Evolutionary conservation across 1,284 basidiomycete genomes (phyloP).

Genomic region (Microstroma glucosiphilum): DNA sequence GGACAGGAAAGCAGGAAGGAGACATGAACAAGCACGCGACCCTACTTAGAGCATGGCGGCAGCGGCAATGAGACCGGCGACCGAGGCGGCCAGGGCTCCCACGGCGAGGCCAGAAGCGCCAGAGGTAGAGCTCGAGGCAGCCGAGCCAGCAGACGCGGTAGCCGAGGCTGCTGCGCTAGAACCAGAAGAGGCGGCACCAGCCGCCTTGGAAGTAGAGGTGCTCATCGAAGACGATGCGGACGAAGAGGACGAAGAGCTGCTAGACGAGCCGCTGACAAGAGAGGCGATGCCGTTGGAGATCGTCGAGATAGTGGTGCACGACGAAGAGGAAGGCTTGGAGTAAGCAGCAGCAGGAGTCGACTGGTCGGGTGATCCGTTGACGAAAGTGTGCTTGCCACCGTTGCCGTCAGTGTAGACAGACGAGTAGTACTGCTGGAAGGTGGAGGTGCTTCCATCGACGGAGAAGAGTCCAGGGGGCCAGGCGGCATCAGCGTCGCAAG

Average conservation of each 20-base stretch:
- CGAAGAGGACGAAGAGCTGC: conserved; percentile 14
- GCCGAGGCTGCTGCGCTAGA: conserved; percentile 8
- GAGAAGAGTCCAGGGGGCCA: conserved; percentile 49
- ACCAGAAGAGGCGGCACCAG: neutral
- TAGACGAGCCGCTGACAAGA: conserved; percentile 19
- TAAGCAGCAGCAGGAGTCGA: conserved; percentile 42
- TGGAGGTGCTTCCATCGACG: conserved; percentile 35
- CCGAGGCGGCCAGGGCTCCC: neutral
- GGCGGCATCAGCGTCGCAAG: conserved; percentile 48
- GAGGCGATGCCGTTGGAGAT: conserved; percentile 43
- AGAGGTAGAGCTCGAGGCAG: neutral
- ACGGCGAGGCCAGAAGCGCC: conserved; percentile 3
- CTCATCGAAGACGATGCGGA: neutral
- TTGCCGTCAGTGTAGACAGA: conserved; percentile 26
- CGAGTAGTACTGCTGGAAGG: conserved; percentile 46
- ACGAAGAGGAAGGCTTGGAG: conserved; percentile 41
- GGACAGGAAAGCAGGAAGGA: too few species aligned
- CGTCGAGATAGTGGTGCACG: conserved; percentile 30
- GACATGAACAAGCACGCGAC: neutral
- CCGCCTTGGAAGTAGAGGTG: neutral
- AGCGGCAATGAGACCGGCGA: conserved; percentile 8
- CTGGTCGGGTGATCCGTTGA: conserved; percentile 41
- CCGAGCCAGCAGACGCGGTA: neutral
- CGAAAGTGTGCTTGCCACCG: conserved; percentile 34
- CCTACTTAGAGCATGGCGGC: conserved; percentile 9